Percentiles rank a stretch among this genome's conserved stretches.
Evolutionary conservation across 106 monocot genomes (phyloP).

Genomic region (Dendrobium catenatum): DNA sequence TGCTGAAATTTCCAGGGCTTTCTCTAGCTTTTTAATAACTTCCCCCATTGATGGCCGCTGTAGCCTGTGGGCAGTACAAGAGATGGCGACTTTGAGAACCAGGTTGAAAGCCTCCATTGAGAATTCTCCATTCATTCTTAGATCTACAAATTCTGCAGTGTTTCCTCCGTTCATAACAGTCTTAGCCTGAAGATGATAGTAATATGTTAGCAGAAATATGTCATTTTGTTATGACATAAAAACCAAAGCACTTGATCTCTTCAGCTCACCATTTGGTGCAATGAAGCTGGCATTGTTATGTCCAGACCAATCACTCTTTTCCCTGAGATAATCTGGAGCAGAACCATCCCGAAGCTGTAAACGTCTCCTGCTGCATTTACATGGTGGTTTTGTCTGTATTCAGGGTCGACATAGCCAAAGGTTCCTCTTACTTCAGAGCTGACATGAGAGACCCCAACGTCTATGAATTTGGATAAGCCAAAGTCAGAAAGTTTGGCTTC

Average conservation of each 20-base stretch:
- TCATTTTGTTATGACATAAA: background rate
- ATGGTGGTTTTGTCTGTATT: conserved; percentile 38
- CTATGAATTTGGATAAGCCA: conserved; percentile 43
- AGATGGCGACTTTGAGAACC: conserved; percentile 30
- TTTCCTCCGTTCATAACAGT: conserved; percentile 18
- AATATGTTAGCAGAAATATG: background rate
- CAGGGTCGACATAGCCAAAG: conserved; percentile 44
- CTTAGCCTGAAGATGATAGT: conserved; percentile 21
- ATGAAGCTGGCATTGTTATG: conserved; percentile 23
- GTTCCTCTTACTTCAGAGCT: conserved; percentile 55
- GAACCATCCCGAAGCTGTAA: conserved; percentile 53
- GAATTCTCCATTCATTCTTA: conserved; percentile 30
- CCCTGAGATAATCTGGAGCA: conserved; percentile 45
- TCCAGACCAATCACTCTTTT: conserved; percentile 35
- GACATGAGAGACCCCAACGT: conserved; percentile 33
- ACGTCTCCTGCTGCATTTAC: conserved; percentile 47
- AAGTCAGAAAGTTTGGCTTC: conserved; percentile 56
- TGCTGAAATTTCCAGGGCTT: conserved; percentile 29
- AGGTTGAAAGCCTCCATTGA: conserved; percentile 37
- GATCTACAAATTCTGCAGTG: conserved; percentile 38
- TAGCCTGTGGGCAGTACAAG: conserved; percentile 27
- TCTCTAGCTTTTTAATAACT: conserved; percentile 30
- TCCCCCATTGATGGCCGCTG: conserved; percentile 41
- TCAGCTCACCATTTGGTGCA: conserved; percentile 34
- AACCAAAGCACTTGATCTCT: background rate